Evolutionary conservation across 2,329 filamentous ascomycete species (phyloP).

Genomic region (Madurella mycetomatis): DNA sequence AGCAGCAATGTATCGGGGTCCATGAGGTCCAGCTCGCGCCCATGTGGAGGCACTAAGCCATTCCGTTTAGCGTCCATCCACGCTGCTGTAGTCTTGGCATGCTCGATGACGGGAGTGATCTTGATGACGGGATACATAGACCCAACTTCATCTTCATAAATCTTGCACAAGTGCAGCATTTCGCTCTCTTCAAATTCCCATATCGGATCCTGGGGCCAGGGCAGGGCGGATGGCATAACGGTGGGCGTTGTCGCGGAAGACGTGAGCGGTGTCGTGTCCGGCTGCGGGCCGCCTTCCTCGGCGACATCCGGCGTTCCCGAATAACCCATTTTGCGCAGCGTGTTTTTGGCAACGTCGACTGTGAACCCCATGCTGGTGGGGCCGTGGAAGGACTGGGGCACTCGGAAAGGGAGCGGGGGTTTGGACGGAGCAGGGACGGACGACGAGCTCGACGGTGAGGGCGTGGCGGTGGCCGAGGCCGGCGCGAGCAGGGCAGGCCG

Average conservation of each 20-base stretch:
- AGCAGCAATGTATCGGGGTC: slow-evolving; percentile 61
- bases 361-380: slow-evolving; percentile 83
- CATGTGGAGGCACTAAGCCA: slow-evolving; percentile 29
- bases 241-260: slow-evolving; percentile 33
- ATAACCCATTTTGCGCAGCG: slow-evolving; percentile 86
- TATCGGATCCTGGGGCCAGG: slow-evolving; percentile 61
- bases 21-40: slow-evolving; percentile 38
- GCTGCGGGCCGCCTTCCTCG: slow-evolving; percentile 53
- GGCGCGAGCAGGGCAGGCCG: slow-evolving; percentile 40
- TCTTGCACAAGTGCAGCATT: slow-evolving; percentile 68
- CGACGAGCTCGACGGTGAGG: slow-evolving; percentile 41
- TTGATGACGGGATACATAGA: slow-evolving; percentile 87
- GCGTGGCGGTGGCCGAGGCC: slow-evolving; percentile 35
- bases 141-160: slow-evolving; percentile 87
- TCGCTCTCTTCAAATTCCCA: slow-evolving; percentile 76
- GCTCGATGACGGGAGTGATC: slow-evolving; percentile 64
- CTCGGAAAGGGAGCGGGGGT: slow-evolving; percentile 44
- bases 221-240: slow-evolving; percentile 35
- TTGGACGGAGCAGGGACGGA: slow-evolving; percentile 39
- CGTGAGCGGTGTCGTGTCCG: slow-evolving; percentile 29
- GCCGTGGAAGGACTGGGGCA: slow-evolving; percentile 67
- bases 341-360: slow-evolving; percentile 80
- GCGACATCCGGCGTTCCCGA: slow-evolving; percentile 56
- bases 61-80: slow-evolving; percentile 60
- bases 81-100: slow-evolving; percentile 64